Evolutionary conservation across 495 filamentous ascomycete genomes (phyloP), one percentile per base, ranked within the genome.

Genomic region (Geoglossum glabrum): DNA sequence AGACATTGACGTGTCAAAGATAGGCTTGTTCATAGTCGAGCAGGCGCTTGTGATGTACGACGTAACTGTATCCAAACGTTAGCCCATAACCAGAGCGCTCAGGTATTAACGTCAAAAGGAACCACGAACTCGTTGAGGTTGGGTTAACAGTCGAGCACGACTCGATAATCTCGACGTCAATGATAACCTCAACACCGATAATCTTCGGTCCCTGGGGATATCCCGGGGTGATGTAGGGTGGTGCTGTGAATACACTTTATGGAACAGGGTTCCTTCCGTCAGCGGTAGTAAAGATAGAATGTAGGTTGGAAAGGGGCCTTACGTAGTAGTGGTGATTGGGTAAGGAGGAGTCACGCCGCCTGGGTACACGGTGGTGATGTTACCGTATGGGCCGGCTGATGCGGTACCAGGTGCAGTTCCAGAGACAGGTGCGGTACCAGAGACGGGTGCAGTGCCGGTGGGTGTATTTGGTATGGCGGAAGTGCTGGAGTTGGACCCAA

Each of bases 161-260:
- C 43, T 58, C 57, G 10, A 34, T 33, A 27, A 58, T 38, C 13
- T 43, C 52, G 13, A 58, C 57, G 28, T 64, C 56, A 36, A 64
- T 55, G 17, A 62, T 57, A 45, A 58, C 19, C 56, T 64, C 62
- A 3, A 64, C 60, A 25, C 62, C 62, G 55, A 64, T 61, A 33
- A 64, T 64, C 55, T 62, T 62, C 19, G 60, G 60, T 21, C 57
- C 58, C 0, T 57, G 56, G 7, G 62, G 60, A 55, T 55, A 62
- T 0, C 55, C n/a, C 3, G 62, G 62, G 17, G 62, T 64, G 8
- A 62, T 51, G 33, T 64, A 64, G 21, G 62, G 55, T 2, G 60
- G 62, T 23, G 62, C 57, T 17, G 50, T 33, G 57, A 58, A 61
- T 34, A 11, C 4, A 11, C 31, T 34, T n/a, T n/a, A n/a, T 8